Percentiles rank a stretch among this genome's conserved stretches.
phyloP scores from a whole-genome alignment of 768 basidiomycete species.

The Kwoniella botswanensis region DNA sequence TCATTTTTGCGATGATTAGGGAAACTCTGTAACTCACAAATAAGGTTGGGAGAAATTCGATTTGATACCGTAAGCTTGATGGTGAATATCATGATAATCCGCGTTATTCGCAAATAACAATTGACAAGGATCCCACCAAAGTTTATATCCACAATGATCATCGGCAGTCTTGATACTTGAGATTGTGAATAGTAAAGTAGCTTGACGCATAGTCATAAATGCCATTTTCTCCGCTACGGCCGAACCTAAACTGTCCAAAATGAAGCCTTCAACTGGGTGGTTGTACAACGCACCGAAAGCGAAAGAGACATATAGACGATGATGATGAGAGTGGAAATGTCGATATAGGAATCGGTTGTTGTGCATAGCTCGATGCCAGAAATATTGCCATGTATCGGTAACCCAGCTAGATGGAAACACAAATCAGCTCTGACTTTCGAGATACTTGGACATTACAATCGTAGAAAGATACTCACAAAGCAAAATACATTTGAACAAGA shows the following conservation, averaged over 20 bases:
- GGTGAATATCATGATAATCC: slow-evolving; percentile 98
- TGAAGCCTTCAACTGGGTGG: slow-evolving; percentile 91
- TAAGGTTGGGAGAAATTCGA: slow-evolving; percentile 95
- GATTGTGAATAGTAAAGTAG: slow-evolving; percentile 78
- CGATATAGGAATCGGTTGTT: slow-evolving; percentile 87
- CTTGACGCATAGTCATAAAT: slow-evolving; percentile 77
- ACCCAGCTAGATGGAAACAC: slow-evolving; percentile 68
- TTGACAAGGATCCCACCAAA: slow-evolving; percentile 93
- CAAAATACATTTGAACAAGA: slow-evolving; percentile 69
- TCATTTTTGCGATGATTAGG: neutral
- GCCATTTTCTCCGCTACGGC: slow-evolving; percentile 73
- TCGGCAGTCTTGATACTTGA: slow-evolving; percentile 92
- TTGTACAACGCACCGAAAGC: slow-evolving; percentile 97
- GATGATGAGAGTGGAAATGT: slow-evolving; percentile 90
- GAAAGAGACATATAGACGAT: slow-evolving; percentile 94
- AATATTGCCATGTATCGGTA: slow-evolving; percentile 98
- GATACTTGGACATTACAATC: too few species aligned
- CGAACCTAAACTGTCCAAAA: slow-evolving; percentile 84
- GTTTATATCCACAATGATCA: slow-evolving; percentile 87
- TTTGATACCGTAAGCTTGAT: slow-evolving; percentile 90
- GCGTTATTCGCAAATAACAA: slow-evolving; percentile 84
- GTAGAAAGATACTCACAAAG: slow-evolving; percentile 71
- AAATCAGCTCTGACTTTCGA: neutral
- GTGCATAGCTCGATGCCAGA: slow-evolving; percentile 91
- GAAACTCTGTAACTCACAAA: slow-evolving; percentile 62